Evolutionary conservation across 1,284 basidiomycete species (phyloP).

Genomic region (Papiliotrema fonsecae): DNA sequence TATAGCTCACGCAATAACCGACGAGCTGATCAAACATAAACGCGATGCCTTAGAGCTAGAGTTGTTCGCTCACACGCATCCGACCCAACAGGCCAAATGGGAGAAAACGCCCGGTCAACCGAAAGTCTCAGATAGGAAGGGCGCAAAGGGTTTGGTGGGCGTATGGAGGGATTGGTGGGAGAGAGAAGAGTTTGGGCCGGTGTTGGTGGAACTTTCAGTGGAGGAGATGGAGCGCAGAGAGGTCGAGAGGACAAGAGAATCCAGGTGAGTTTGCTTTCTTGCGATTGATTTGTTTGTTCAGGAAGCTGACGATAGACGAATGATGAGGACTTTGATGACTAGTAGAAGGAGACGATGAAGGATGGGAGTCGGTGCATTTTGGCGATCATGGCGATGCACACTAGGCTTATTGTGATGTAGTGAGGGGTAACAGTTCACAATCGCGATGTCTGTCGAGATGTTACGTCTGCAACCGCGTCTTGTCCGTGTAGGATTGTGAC

Average conservation of each 20-base stretch:
- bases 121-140: constrained; percentile 55
- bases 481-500: no score
- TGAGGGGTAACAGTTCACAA: no score
- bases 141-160: constrained; percentile 75
- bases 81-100: constrained; percentile 56
- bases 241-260: constrained; percentile 71
- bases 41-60: constrained; percentile 91
- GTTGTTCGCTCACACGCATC: constrained; percentile 63
- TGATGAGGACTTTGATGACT: constrained; percentile 15
- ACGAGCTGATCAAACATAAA: constrained; percentile 91
- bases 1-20: constrained; percentile 87
- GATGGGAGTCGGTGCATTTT: no score
- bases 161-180: constrained; percentile 96
- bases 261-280: constrained; percentile 42
- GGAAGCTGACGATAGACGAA: not conserved
- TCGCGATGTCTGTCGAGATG: no score
- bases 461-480: no score
- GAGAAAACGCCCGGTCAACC: constrained; percentile 55
- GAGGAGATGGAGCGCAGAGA: constrained; percentile 91
- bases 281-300: constrained; percentile 4
- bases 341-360: constrained; percentile 12
- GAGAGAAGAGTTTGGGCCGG: constrained; percentile 83
- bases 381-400: no score
- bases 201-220: constrained; percentile 74
- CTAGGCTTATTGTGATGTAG: no score